phyloP scores from a whole-genome alignment of 345 rosid species.

The Hibiscus mutabilis region DNA sequence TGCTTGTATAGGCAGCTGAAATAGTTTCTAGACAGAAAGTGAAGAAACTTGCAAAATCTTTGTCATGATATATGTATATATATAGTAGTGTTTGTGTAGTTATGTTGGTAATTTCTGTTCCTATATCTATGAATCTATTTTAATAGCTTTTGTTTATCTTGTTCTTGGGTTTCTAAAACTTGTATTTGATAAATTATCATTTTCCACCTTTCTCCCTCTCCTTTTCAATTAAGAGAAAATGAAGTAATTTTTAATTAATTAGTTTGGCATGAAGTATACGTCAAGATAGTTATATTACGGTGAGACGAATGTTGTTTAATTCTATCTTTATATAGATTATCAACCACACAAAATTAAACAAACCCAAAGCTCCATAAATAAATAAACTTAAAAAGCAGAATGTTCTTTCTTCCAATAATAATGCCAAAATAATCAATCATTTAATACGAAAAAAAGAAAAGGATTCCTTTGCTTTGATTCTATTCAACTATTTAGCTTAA shows the following conservation, averaged over 20 bases:
- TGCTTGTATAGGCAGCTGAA: background rate
- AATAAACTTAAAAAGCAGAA: background rate
- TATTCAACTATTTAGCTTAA: too few species aligned
- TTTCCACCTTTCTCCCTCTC: background rate
- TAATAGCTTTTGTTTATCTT: background rate
- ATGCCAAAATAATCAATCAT: too few species aligned
- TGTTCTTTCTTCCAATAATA: background rate
- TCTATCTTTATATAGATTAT: background rate
- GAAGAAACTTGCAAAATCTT: background rate
- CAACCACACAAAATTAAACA: background rate
- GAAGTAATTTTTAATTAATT: background rate
- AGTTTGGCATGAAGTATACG: background rate
- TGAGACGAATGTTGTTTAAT: background rate
- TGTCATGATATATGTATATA: background rate
- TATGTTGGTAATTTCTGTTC: background rate
- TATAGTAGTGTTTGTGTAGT: background rate
- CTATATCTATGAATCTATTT: background rate
- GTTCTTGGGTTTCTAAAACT: background rate
- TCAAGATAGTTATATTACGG: background rate
- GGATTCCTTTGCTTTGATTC: too few species aligned
- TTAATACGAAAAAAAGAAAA: too few species aligned
- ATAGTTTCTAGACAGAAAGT: conserved; percentile 1
- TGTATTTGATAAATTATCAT: background rate
- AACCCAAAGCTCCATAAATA: background rate
- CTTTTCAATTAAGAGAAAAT: background rate